These are phyloP conservation scores for Calonectria pseudoreteaudii DNA, from an alignment of 2,329 filamentous ascomycete species.

Conservation along the genomic window DNA sequence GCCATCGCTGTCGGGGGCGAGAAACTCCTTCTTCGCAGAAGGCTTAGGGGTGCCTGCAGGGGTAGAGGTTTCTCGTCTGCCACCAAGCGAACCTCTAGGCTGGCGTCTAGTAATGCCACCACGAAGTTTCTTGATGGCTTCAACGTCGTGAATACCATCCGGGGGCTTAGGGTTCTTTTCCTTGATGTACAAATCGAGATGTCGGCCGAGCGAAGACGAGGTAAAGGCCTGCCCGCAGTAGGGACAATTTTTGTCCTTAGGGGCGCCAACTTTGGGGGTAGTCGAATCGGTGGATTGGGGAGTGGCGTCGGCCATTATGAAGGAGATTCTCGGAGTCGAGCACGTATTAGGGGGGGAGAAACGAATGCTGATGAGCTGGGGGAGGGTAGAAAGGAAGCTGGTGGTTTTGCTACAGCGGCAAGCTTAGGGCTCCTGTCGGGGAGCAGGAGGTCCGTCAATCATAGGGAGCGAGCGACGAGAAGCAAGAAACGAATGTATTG, in stretches of 20 bases:
- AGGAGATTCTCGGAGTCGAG: conserved; percentile 9
- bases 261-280: conserved; percentile 57
- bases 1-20: conserved; percentile 53
- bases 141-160: conserved; percentile 91
- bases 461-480: conserved; percentile 45
- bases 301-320: conserved; percentile 49
- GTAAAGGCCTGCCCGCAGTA: conserved; percentile 93
- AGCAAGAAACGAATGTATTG: conserved; percentile 45
- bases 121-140: conserved; percentile 85
- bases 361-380: conserved; percentile 31
- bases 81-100: conserved; percentile 73
- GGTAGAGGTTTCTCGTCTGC: conserved; percentile 70
- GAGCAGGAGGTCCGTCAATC: conserved; percentile 44
- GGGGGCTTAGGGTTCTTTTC: conserved; percentile 89
- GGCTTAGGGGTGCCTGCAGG: conserved; percentile 64
- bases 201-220: conserved; percentile 90
- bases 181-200: conserved; percentile 94
- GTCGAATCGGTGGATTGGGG: conserved; percentile 51
- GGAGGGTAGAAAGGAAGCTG: conserved; percentile 29
- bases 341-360: conserved; percentile 18
- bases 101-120: conserved; percentile 89
- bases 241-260: conserved; percentile 89
- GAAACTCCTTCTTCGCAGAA: conserved; percentile 51
- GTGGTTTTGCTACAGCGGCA: conserved; percentile 15
- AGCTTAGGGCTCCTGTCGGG: conserved; percentile 42